Conservation (phyloP, 352 stramenopile species). For the Globisporangium abappressorium region DNA sequence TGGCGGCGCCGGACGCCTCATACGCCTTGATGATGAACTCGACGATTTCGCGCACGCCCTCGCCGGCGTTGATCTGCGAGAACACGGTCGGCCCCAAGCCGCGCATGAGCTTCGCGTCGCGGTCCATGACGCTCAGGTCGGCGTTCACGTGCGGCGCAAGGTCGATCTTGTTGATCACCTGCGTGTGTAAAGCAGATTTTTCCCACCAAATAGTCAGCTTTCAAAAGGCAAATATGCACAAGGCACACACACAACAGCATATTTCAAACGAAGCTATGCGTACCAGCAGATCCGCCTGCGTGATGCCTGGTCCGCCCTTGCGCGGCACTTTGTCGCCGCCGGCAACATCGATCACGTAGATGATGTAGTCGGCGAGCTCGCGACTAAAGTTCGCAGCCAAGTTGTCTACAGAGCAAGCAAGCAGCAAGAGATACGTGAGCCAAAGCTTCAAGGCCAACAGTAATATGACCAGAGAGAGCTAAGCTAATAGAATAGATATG, state of each 20-base stretch:
- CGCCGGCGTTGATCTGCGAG: slow-evolving; percentile 92
- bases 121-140: slow-evolving; percentile 93
- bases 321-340: slow-evolving; percentile 97
- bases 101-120: slow-evolving; percentile 95
- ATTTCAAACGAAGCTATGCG: background rate
- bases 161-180: slow-evolving; percentile 99
- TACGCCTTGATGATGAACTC: slow-evolving; percentile 55
- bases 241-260: background rate
- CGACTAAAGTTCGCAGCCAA: slow-evolving; percentile 96
- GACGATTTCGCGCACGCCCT: slow-evolving; percentile 90
- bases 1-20: slow-evolving; percentile 33
- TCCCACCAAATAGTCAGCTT: background rate
- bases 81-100: slow-evolving; percentile 93
- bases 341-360: slow-evolving; percentile 99
- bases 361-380: slow-evolving; percentile 97
- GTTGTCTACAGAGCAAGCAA: slow-evolving; percentile 80
- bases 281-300: slow-evolving; percentile 94
- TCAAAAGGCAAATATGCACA: background rate
- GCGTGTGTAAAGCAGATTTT: background rate
- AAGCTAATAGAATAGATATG: background rate
- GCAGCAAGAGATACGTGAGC: background rate
- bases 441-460: background rate
- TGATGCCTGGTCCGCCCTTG: slow-evolving; percentile 97
- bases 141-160: slow-evolving; percentile 94
- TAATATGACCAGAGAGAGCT: too few species aligned